phyloP scores from a whole-genome alignment of 495 filamentous ascomycete species.

The Aspergillus carlsbadensis region DNA sequence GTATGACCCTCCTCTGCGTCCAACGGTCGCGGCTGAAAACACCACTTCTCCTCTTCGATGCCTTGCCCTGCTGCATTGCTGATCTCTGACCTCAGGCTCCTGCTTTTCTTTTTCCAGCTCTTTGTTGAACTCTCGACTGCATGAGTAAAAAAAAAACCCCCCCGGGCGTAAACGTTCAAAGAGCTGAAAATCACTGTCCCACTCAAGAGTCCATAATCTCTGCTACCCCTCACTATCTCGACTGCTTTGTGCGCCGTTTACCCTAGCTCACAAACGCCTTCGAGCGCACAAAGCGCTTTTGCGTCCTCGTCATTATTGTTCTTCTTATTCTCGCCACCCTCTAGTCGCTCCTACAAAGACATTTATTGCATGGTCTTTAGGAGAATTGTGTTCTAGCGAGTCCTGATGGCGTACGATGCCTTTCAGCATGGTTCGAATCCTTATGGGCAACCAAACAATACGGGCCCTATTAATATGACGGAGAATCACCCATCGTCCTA shows the following conservation, averaged over 20 bases:
- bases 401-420: slow-evolving; percentile 43
- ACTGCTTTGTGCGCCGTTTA: background rate
- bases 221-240: slow-evolving; percentile 10
- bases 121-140: background rate
- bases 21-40: slow-evolving; percentile 14
- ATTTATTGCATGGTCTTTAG: background rate
- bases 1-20: slow-evolving; percentile 3
- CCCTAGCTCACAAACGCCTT: slow-evolving; percentile 3
- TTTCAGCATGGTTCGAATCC: slow-evolving; percentile 29
- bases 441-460: slow-evolving; percentile 29
- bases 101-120: background rate
- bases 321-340: background rate
- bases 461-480: slow-evolving; percentile 23
- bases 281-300: slow-evolving; percentile 3
- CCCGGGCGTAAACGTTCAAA: too few species aligned
- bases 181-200: background rate
- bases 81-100: slow-evolving; percentile 6
- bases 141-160: background rate
- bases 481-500: slow-evolving; percentile 24
- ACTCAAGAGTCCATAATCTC: slow-evolving; percentile 1
- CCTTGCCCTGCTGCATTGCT: slow-evolving; percentile 9
- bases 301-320: slow-evolving; percentile 2
- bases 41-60: slow-evolving; percentile 9
- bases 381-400: slow-evolving; percentile 3
- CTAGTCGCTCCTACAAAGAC: background rate